phyloP scores from a whole-genome alignment of 2,329 filamentous ascomycete species.

The Verticillium nonalfalfae region DNA sequence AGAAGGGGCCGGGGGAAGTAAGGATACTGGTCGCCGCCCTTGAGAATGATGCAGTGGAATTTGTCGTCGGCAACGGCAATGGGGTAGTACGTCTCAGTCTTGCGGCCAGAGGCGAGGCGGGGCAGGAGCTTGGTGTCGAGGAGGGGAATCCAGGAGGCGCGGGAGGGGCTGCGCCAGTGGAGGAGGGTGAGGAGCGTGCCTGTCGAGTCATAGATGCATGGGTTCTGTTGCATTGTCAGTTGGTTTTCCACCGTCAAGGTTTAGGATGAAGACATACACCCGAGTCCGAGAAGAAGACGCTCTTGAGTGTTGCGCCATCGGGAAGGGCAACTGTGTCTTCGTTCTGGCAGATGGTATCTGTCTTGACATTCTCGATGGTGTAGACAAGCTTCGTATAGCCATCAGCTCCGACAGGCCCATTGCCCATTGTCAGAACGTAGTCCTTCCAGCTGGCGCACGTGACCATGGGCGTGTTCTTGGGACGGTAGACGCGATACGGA shows the following conservation, averaged over 20 bases:
- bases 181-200: constrained; percentile 82
- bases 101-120: constrained; percentile 76
- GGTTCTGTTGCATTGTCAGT: constrained; percentile 53
- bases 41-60: constrained; percentile 98
- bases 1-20: constrained; percentile 88
- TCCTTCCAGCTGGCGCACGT: constrained; percentile 92
- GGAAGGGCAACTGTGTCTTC: constrained; percentile 87
- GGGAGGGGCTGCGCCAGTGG: constrained; percentile 81
- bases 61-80: constrained; percentile 86
- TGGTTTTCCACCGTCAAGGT: background rate
- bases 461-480: constrained; percentile 84
- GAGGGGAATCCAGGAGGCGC: constrained; percentile 86
- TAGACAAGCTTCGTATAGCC: constrained; percentile 77
- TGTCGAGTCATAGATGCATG: constrained; percentile 91
- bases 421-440: constrained; percentile 94
- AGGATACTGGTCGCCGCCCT: constrained; percentile 86
- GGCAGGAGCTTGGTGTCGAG: constrained; percentile 82
- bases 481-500: constrained; percentile 81
- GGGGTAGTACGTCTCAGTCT: constrained; percentile 89
- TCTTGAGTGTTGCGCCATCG: constrained; percentile 65
- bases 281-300: constrained; percentile 84
- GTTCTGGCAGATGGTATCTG: constrained; percentile 89
- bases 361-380: constrained; percentile 89
- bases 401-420: constrained; percentile 75
- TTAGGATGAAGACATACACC: constrained; percentile 56